Evolutionary conservation across 805 yeast species (phyloP).

Genomic region (Spathaspora girioi): DNA sequence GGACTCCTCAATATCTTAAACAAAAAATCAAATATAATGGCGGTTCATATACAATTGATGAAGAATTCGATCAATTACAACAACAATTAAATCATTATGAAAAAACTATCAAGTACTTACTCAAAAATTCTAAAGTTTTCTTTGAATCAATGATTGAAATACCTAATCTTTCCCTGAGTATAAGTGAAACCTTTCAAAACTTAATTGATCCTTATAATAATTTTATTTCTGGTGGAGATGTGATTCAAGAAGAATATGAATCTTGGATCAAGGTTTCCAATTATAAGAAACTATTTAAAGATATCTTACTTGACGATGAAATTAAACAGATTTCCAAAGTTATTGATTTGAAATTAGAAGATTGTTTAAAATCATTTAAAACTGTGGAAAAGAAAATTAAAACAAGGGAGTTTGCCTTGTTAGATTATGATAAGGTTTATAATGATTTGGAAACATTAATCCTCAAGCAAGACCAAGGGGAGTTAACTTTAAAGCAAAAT

Average conservation of each 20-base stretch:
- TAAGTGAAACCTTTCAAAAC: slow-evolving; percentile 6
- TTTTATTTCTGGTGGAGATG: slow-evolving; percentile 1
- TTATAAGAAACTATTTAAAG: slow-evolving; percentile 1
- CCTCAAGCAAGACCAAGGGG: slow-evolving; percentile 36
- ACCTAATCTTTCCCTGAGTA: not conserved
- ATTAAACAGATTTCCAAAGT: slow-evolving; percentile 6
- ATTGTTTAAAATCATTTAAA: slow-evolving; percentile 11
- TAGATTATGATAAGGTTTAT: slow-evolving; percentile 34
- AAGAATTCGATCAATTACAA: slow-evolving; percentile 30
- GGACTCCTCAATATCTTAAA: slow-evolving; percentile 30
- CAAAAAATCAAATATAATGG: slow-evolving; percentile 21
- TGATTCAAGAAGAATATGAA: slow-evolving; percentile 11
- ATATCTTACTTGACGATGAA: slow-evolving; percentile 9
- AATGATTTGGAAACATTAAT: slow-evolving; percentile 24
- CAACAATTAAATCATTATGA: slow-evolving; percentile 15
- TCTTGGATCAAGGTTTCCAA: slow-evolving; percentile 12
- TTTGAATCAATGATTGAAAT: not conserved
- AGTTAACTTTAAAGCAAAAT: slow-evolving; percentile 25
- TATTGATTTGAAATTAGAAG: slow-evolving; percentile 12
- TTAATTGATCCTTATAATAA: slow-evolving; percentile 8
- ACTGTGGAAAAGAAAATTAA: slow-evolving; percentile 23
- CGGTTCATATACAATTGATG: slow-evolving; percentile 31
- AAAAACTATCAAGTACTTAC: slow-evolving; percentile 12
- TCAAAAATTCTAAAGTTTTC: slow-evolving; percentile 11
- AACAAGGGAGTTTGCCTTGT: slow-evolving; percentile 27